A percentile compares a stretch with the other conserved stretches of the same genome.
Evolutionary conservation across 805 yeast species (phyloP).

Genomic region (Sungouiozyma ichnusensis): DNA sequence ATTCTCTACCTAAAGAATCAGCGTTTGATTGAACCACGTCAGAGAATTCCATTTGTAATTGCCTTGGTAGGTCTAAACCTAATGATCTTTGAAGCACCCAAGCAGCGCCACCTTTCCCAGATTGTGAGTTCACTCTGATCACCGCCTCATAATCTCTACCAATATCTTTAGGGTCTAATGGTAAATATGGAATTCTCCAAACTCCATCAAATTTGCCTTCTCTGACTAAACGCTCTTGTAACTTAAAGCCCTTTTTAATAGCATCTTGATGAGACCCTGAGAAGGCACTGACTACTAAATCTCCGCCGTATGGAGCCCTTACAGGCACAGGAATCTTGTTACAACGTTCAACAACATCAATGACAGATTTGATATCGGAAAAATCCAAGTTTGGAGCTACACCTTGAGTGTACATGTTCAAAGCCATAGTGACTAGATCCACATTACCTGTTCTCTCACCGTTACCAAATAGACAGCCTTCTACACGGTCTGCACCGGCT

Average conservation of each 20-base stretch:
- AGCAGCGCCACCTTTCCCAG: slow-evolving; percentile 86
- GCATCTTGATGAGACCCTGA: slow-evolving; percentile 85
- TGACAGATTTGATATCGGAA: slow-evolving; percentile 52
- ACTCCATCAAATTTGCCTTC: slow-evolving; percentile 24
- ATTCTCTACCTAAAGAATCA: slow-evolving; percentile 63
- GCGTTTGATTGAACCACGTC: slow-evolving; percentile 59
- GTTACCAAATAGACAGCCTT: slow-evolving; percentile 77
- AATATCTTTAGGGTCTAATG: slow-evolving; percentile 75
- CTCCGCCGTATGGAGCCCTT: slow-evolving; percentile 78
- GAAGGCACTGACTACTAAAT: slow-evolving; percentile 73
- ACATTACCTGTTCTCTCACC: slow-evolving; percentile 87
- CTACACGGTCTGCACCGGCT: slow-evolving; percentile 82
- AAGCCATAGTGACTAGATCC: slow-evolving; percentile 66
- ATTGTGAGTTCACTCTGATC: slow-evolving; percentile 78
- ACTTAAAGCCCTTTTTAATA: slow-evolving; percentile 67
- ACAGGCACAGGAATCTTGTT: slow-evolving; percentile 72
- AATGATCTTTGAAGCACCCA: slow-evolving; percentile 72
- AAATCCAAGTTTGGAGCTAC: slow-evolving; percentile 61
- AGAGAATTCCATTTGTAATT: slow-evolving; percentile 68
- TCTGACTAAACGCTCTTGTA: slow-evolving; percentile 29
- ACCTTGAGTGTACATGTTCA: slow-evolving; percentile 77
- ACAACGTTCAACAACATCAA: slow-evolving; percentile 67
- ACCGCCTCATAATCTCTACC: slow-evolving; percentile 85
- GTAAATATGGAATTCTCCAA: slow-evolving; percentile 76
- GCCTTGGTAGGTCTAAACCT: slow-evolving; percentile 74